These are phyloP conservation scores for Claviceps capensis DNA, from an alignment of 2,329 filamentous ascomycete species.

Conservation along the genomic window DNA sequence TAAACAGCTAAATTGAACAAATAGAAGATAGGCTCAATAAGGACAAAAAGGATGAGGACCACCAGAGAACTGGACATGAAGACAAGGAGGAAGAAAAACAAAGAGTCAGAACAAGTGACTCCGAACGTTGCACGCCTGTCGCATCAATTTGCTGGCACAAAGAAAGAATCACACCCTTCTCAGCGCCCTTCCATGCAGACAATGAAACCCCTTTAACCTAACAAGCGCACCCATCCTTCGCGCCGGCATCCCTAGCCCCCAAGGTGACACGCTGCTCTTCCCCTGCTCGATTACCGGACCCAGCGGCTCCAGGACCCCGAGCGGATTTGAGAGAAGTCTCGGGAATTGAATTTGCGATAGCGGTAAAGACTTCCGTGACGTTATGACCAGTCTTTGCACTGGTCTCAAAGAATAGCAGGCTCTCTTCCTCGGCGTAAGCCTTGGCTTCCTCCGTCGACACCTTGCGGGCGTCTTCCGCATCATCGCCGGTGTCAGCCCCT, in stretches of 20 bases:
- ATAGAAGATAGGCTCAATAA: not conserved
- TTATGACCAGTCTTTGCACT: constrained; percentile 94
- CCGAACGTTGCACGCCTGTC: constrained; percentile 9
- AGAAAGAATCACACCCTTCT: not conserved
- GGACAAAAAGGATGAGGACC: not conserved
- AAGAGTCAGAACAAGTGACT: constrained; percentile 2
- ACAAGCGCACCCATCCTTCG: constrained; percentile 87
- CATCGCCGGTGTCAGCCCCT: constrained; percentile 44
- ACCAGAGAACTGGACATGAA: not conserved
- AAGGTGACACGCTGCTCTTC: constrained; percentile 74
- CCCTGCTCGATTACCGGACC: constrained; percentile 42
- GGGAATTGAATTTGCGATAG: constrained; percentile 94
- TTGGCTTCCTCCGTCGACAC: constrained; percentile 84
- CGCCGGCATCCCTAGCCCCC: constrained; percentile 56
- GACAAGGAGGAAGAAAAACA: constrained; percentile 2
- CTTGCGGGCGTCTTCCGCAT: constrained; percentile 66
- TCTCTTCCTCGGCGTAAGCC: constrained; percentile 88
- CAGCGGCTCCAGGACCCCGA: constrained; percentile 55
- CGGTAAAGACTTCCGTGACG: constrained; percentile 91
- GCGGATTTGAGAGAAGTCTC: constrained; percentile 90
- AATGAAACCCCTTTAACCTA: constrained; percentile 23
- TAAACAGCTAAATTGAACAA: constrained; percentile 4
- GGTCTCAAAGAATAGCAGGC: constrained; percentile 91
- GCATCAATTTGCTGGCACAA: constrained; percentile 6
- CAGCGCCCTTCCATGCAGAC: constrained; percentile 1